Conservation (phyloP, 129 eudicot species). For the Flaveria bidentis region DNA sequence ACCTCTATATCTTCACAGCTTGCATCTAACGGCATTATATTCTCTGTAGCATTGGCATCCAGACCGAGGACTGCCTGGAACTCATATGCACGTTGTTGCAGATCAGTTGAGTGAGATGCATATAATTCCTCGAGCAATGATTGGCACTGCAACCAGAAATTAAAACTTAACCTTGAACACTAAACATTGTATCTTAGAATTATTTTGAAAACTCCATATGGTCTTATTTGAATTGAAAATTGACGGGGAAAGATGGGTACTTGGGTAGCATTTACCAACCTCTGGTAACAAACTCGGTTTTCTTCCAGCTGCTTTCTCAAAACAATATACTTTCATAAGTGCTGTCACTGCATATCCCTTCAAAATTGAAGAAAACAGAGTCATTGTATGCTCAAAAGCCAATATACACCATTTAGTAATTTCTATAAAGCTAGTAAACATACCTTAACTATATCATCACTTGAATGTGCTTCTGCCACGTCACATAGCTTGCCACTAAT, state of each 20-base stretch:
- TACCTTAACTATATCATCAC: conserved; percentile 95
- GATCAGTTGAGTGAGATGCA: conserved; percentile 94
- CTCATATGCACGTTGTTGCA: conserved; percentile 99
- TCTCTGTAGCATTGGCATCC: conserved; percentile 65
- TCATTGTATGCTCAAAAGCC: background rate
- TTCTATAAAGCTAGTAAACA: conserved; percentile 7
- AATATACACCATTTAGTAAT: background rate
- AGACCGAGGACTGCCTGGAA: conserved; percentile 68
- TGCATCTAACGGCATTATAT: conserved; percentile 85
- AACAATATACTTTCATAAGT: conserved; percentile 82
- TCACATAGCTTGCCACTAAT: conserved; percentile 94
- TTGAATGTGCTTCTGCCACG: conserved; percentile 90
- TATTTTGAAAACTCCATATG: background rate
- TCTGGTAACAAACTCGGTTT: conserved; percentile 83
- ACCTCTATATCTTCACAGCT: conserved; percentile 98
- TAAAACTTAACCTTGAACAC: background rate
- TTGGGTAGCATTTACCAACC: conserved; percentile 47
- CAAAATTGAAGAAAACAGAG: conserved; percentile 21
- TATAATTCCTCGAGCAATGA: conserved; percentile 79
- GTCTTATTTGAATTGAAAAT: background rate
- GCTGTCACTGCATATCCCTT: conserved; percentile 96
- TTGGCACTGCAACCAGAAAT: conserved; percentile 61
- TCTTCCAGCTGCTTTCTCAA: conserved; percentile 94
- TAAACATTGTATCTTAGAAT: background rate
- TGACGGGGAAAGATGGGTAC: background rate